phyloP scores from a whole-genome alignment of 2,329 filamentous ascomycete genomes.

The Westerdykella ornata region DNA sequence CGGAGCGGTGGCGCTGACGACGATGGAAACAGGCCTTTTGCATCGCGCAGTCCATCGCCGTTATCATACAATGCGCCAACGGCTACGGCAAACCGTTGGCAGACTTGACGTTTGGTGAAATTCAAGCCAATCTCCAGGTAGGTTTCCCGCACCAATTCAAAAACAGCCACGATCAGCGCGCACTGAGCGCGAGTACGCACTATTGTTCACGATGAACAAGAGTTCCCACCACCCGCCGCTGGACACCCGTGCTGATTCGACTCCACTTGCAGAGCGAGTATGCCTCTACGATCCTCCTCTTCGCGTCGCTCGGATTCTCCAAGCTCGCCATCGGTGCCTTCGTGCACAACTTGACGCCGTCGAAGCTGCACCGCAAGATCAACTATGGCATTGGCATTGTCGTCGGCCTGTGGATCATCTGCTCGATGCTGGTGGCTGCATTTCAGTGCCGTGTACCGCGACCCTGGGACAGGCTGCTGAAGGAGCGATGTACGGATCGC shows the following conservation, averaged over 20 bases:
- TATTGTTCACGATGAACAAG: too few species aligned
- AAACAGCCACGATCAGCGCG: too few species aligned
- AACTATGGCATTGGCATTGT: conserved; percentile 11
- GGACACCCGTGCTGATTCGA: neutral
- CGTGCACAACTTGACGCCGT: conserved; percentile 18
- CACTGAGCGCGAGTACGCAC: too few species aligned
- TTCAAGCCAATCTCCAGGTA: conserved; percentile 5
- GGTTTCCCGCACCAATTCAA: neutral
- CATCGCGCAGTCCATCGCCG: conserved; percentile 14
- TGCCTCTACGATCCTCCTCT: conserved; percentile 19
- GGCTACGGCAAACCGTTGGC: conserved; percentile 18
- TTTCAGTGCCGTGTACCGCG: conserved; percentile 15
- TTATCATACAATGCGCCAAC: conserved; percentile 13
- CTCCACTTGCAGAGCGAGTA: conserved; percentile 17
- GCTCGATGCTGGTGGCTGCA: conserved; percentile 9
- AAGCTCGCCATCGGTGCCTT: conserved; percentile 25
- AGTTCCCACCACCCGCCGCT: too few species aligned
- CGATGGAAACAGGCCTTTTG: conserved; percentile 10
- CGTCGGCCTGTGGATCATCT: conserved; percentile 11
- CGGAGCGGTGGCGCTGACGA: neutral
- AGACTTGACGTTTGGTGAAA: conserved; percentile 6
- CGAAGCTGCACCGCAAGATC: conserved; percentile 9
- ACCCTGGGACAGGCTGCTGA: conserved; percentile 13
- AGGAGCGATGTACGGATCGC: conserved; percentile 3
- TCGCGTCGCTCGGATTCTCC: conserved; percentile 21